Evolutionary conservation across 768 basidiomycete species (phyloP), one percentile per base, ranked within the genome.

Genomic region (Paxillus rubicundulus): DNA sequence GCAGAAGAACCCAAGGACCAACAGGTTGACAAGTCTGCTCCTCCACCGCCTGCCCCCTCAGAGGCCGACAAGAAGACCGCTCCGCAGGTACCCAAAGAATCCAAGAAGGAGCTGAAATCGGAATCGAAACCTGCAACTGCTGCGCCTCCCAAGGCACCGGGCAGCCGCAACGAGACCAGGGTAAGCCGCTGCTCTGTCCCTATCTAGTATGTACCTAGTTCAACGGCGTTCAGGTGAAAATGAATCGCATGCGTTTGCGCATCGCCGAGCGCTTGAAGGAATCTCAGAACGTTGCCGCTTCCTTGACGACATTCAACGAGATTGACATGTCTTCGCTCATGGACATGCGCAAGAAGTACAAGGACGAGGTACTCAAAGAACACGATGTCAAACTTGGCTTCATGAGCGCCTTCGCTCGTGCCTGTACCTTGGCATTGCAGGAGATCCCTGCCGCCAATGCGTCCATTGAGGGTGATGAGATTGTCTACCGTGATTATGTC

Each of bases 221-320:
- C 18, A 59, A 20, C 32, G 6, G 14, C 2, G 3, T 21, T 10
- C 30, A 92, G 90, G 86, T 98, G 66, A 98, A 98, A 79, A 98
- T 99, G 95, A 95, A 84, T 72, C 87, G 95, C 47, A 99, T 99
- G 97, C 91, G 96, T 43, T 79, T 90, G 57, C 92, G 95, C 56
- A 99, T 99, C 64, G 89, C 95, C 43, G 92, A 95, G 73, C 93
- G 96, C 47, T 83, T 99, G 69, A 99, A 99, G 77, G 88, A 97
- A 69, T 96, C 95, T 20, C 96, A 99, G 71, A 97, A 98, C 68
- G 84, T 91, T 17, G 97, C 96, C 4, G 96, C 96, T 43, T 95
- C 93, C 45, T 73, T 98, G 54, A 98, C 97, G 32, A 98, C 96
- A 21, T 99, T 99, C 82, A 98, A 99, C 76, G 96, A 99, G 74